Evolutionary conservation across 768 basidiomycete genomes (phyloP).

Genomic region (Mycena vitilis): DNA sequence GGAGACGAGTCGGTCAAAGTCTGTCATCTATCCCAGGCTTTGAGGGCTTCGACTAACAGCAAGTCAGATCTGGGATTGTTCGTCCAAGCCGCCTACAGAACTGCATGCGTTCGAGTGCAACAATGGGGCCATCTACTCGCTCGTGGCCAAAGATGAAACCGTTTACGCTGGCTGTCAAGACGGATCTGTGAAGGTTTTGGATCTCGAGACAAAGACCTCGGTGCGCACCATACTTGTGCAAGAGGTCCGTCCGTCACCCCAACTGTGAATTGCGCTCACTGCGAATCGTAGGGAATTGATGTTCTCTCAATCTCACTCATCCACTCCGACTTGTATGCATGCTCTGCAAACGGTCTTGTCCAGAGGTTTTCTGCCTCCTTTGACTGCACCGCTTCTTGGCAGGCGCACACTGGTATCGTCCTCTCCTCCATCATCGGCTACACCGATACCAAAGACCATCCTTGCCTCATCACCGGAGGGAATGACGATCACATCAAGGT

Average conservation of each 20-base stretch:
- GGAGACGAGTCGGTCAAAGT: slow-evolving; percentile 95
- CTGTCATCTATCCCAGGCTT: slow-evolving; percentile 7
- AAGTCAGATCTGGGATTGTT: slow-evolving; percentile 75
- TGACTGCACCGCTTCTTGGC: slow-evolving; percentile 86
- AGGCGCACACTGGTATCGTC: slow-evolving; percentile 83
- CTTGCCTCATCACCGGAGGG: slow-evolving; percentile 78
- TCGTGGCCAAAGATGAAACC: slow-evolving; percentile 80
- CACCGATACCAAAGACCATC: slow-evolving; percentile 42
- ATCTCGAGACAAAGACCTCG: slow-evolving; percentile 88
- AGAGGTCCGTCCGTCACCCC: slow-evolving; percentile 60
- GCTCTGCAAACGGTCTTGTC: slow-evolving; percentile 75
- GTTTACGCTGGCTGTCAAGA: slow-evolving; percentile 96
- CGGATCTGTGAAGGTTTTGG: slow-evolving; percentile 91
- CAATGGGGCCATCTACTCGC: slow-evolving; percentile 86
- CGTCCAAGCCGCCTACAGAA: slow-evolving; percentile 58
- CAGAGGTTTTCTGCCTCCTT: slow-evolving; percentile 89
- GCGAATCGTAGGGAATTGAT: slow-evolving; percentile 69
- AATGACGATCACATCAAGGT: slow-evolving; percentile 91
- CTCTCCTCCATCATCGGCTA: slow-evolving; percentile 79
- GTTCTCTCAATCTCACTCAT: slow-evolving; percentile 84
- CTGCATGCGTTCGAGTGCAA: slow-evolving; percentile 77
- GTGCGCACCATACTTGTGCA: slow-evolving; percentile 90
- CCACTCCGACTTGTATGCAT: slow-evolving; percentile 71
- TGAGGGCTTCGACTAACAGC: slow-evolving; percentile 2
- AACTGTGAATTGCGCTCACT: slow-evolving; percentile 14